Base-by-base conservation (phyloP, 768 basidiomycete species). In the Boletus sp. region DNA sequence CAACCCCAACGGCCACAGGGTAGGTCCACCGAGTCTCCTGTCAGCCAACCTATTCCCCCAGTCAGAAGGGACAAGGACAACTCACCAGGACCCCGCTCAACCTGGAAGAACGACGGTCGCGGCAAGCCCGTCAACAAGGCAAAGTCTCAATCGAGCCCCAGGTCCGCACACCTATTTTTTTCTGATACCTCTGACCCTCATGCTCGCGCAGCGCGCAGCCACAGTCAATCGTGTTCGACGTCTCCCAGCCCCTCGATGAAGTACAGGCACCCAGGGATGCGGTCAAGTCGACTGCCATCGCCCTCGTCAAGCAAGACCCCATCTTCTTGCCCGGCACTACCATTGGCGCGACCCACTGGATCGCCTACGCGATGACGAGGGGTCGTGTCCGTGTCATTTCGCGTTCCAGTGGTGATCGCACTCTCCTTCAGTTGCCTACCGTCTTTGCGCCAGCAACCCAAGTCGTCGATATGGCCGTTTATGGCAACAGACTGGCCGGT, bases 301-400 rank as follows among this genome's bases (percentile, higher is more conserved):
- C 91, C 15, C 79, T 93, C 45, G 89, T 93, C 66, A 88, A 85
- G 71, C 90, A 93, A 59, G 91, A 93, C 55, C 75, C 90, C 17
- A 81, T 86, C 25, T 93, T 93, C 74, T 74, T 92, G 53, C 88
- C 88, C 42, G 91, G 91, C 15, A 87, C 88, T 13, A 93, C 91
- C 32, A 93, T 93, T 51, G 91, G 91, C 10, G 91, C 91, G 14
- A 92, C 91, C 5, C 88, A 90, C 65, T 93, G 91, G 89, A 91
- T 93, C 54, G 91, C 91, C 15, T 93, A 93, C 64, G 91, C 90
- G 25, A 93, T 93, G 91, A 92, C 88, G 5, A 83, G 87, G 74
- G 89, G 87, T 83, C 90, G 91, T 55, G 87, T 93, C 47, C 87
- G 91, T 41, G 87, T 93, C 48, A 93, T 93, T 55, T 93, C 90